Conservation (phyloP, 2,329 filamentous ascomycete species). For the Beauveria australis region DNA sequence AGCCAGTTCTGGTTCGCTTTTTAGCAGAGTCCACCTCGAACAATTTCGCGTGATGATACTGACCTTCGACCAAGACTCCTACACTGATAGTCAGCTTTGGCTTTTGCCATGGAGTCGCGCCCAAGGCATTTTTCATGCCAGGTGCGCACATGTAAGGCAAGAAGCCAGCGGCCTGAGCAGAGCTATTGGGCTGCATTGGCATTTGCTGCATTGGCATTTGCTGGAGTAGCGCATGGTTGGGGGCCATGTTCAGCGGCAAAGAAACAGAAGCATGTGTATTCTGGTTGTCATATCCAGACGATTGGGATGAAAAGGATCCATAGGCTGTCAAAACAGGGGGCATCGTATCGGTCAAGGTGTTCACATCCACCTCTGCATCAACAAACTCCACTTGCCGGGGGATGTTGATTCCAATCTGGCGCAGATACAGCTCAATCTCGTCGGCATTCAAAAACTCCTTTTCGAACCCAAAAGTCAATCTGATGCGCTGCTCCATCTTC, state of each 20-base stretch:
- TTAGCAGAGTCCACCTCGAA: background rate
- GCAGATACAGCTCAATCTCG: slow-evolving; percentile 69
- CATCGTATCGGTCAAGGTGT: slow-evolving; percentile 24
- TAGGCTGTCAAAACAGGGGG: background rate
- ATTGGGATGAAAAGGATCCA: background rate
- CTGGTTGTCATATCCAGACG: slow-evolving; percentile 1
- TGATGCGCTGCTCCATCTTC: slow-evolving; percentile 33
- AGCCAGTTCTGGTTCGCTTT: slow-evolving; percentile 25
- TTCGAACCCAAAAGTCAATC: slow-evolving; percentile 52
- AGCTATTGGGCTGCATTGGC: background rate
- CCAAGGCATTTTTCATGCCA: slow-evolving; percentile 11
- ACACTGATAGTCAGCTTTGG: slow-evolving; percentile 29
- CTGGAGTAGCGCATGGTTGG: background rate
- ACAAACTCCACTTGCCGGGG: slow-evolving; percentile 53
- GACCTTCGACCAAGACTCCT: slow-evolving; percentile 25
- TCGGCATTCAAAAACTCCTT: slow-evolving; percentile 71
- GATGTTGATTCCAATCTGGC: slow-evolving; percentile 53
- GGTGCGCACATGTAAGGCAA: slow-evolving; percentile 7
- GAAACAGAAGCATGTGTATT: background rate
- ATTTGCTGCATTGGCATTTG: background rate
- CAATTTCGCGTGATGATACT: slow-evolving; percentile 6
- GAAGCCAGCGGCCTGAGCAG: background rate
- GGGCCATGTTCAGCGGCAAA: background rate
- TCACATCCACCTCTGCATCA: slow-evolving; percentile 45
- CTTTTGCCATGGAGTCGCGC: slow-evolving; percentile 17